phyloP scores from a whole-genome alignment of 805 yeast genomes.

The Komagataella pastoris region DNA sequence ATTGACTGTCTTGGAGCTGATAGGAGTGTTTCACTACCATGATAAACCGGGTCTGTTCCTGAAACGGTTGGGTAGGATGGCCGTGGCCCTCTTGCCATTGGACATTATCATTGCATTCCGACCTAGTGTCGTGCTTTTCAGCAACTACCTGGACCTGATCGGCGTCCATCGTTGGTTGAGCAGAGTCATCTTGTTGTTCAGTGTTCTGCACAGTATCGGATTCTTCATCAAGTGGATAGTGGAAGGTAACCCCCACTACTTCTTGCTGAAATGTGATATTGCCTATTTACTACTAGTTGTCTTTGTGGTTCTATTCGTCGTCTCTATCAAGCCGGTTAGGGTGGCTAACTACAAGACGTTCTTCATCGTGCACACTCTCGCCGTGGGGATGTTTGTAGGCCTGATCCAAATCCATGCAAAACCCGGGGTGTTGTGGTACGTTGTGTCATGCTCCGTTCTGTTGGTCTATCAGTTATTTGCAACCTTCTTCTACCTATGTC shows the following conservation, averaged over 20 bases:
- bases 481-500: slow-evolving; percentile 15
- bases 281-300: slow-evolving; percentile 35
- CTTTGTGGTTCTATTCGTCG: slow-evolving; percentile 22
- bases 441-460: slow-evolving; percentile 15
- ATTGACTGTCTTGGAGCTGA: slow-evolving; percentile 17
- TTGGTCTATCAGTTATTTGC: slow-evolving; percentile 22
- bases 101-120: slow-evolving; percentile 41
- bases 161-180: slow-evolving; percentile 64
- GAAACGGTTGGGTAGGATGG: slow-evolving; percentile 50
- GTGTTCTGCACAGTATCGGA: slow-evolving; percentile 37
- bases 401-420: slow-evolving; percentile 51
- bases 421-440: slow-evolving; percentile 39
- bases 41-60: slow-evolving; percentile 21
- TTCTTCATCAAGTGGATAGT: slow-evolving; percentile 35
- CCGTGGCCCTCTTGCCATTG: slow-evolving; percentile 45
- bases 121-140: slow-evolving; percentile 35
- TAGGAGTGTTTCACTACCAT: slow-evolving; percentile 18
- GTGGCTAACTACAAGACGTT: slow-evolving; percentile 35
- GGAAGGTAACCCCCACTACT: slow-evolving; percentile 22
- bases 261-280: not conserved
- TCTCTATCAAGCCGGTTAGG: slow-evolving; percentile 38
- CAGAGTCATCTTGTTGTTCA: slow-evolving; percentile 33
- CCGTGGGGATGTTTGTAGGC: slow-evolving; percentile 29
- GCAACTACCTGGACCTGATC: slow-evolving; percentile 39
- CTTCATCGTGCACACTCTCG: slow-evolving; percentile 41